phyloP scores from a whole-genome alignment of 1,284 basidiomycete genomes.

The Rhodotorula sp. region DNA sequence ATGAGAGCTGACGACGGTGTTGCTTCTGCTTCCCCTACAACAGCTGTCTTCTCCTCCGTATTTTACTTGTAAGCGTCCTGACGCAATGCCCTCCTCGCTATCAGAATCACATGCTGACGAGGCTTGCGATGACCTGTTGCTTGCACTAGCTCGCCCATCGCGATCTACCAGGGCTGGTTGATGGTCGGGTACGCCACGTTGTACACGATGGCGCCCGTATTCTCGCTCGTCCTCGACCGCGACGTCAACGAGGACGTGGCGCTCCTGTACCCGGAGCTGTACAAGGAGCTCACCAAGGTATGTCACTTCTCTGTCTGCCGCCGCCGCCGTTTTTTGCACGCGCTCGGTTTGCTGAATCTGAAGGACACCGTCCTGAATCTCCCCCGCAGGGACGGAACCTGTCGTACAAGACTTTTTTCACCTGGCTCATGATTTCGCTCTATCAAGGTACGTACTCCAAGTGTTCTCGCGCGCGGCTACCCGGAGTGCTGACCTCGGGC shows the following conservation, averaged over 20 bases:
- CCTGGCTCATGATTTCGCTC: constrained; percentile 94
- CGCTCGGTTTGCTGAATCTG: background rate
- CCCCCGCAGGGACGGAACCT: constrained; percentile 73
- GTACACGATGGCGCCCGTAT: constrained; percentile 98
- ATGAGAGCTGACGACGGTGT: too few species aligned
- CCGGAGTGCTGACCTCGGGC: background rate
- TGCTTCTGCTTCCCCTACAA: background rate
- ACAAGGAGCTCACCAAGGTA: constrained; percentile 95
- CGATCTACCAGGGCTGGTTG: constrained; percentile 96
- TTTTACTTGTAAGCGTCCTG: constrained; percentile 74
- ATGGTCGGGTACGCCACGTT: constrained; percentile 97
- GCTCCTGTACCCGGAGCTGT: constrained; percentile 92
- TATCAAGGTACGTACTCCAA: constrained; percentile 76
- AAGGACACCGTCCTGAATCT: too few species aligned
- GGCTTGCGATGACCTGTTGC: background rate
- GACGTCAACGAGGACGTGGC: constrained; percentile 97
- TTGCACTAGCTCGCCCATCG: constrained; percentile 86
- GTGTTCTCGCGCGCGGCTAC: background rate
- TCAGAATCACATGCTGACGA: background rate
- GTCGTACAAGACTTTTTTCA: constrained; percentile 96
- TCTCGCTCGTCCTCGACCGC: constrained; percentile 90
- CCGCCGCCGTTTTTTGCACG: background rate
- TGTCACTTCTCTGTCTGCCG: constrained; percentile 27
- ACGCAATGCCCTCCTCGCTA: too few species aligned
- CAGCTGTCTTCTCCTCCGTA: constrained; percentile 95